phyloP scores from a whole-genome alignment of 495 filamentous ascomycete species.

The Astrocystis sublimbata region DNA sequence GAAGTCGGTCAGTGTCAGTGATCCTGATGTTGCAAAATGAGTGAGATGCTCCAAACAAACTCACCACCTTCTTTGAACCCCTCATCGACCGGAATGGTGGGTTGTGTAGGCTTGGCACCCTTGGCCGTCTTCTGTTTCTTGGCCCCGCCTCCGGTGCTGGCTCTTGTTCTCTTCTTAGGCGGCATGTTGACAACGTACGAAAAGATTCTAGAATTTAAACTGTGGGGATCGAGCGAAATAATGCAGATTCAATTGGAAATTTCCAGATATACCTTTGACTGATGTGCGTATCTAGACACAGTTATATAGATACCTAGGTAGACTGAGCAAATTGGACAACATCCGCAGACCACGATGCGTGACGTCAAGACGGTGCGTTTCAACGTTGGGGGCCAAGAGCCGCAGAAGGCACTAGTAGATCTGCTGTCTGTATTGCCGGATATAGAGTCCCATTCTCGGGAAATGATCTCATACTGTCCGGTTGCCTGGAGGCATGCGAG shows the following conservation, averaged over 20 bases:
- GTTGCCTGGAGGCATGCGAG: slow-evolving; percentile 4
- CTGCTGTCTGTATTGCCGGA: background rate
- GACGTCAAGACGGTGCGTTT: background rate
- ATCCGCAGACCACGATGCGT: background rate
- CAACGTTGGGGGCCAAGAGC: background rate
- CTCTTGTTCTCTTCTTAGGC: slow-evolving; percentile 24
- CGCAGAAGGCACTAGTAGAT: background rate
- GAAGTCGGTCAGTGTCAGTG: background rate
- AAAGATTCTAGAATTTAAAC: background rate
- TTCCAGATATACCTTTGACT: background rate
- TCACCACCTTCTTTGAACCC: slow-evolving; percentile 14
- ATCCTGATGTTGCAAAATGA: slow-evolving; percentile 11
- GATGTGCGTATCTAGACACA: background rate
- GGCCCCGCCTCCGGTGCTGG: slow-evolving; percentile 18
- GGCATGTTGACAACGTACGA: slow-evolving; percentile 1
- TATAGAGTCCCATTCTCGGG: background rate
- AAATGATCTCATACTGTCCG: slow-evolving; percentile 6
- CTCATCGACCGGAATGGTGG: slow-evolving; percentile 43
- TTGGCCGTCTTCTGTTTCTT: slow-evolving; percentile 19
- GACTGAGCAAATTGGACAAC: no score
- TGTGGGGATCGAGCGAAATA: no score
- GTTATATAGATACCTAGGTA: background rate
- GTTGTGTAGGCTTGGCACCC: slow-evolving; percentile 25
- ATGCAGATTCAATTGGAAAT: background rate
- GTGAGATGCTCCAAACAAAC: background rate